A percentile compares a stretch with the other conserved stretches of the same genome.
These are phyloP conservation scores for Paramecium caudatum DNA, from an alignment of 73 alveolate genomes.

Conservation along the genomic window DNA sequence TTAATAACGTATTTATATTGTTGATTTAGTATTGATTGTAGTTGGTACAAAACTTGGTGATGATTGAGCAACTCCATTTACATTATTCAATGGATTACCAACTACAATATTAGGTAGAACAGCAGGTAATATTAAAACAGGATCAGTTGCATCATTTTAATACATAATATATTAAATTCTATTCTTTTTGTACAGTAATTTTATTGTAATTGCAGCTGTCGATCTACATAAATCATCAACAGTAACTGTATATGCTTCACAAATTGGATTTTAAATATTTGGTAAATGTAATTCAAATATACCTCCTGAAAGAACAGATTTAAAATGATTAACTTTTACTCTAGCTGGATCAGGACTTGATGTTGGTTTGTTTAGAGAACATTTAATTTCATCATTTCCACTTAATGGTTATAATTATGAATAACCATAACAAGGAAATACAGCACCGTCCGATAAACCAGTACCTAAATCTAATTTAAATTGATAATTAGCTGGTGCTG, in stretches of 20 bases:
- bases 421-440: constrained; percentile 59
- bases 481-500: constrained; percentile 45
- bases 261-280: constrained; percentile 42
- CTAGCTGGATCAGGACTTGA: constrained; percentile 19
- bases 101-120: constrained; percentile 23
- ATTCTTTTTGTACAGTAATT: not conserved
- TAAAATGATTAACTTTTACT: constrained; percentile 54
- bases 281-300: constrained; percentile 45
- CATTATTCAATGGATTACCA: constrained; percentile 9
- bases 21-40: not conserved
- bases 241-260: constrained; percentile 12
- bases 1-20: constrained; percentile 30
- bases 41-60: constrained; percentile 37
- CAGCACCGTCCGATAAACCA: constrained; percentile 37
- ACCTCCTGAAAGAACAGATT: not conserved
- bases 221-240: constrained; percentile 33
- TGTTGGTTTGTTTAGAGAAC: constrained; percentile 4
- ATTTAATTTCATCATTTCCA: constrained; percentile 37
- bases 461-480: constrained; percentile 56
- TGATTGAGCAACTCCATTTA: constrained; percentile 37
- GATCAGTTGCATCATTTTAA: constrained; percentile 47
- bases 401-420: constrained; percentile 5
- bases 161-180: constrained; percentile 48
- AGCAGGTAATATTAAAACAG: constrained; percentile 16
- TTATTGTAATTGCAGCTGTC: not conserved